Base-by-base conservation (phyloP, 2,329 filamentous ascomycete species). In the Trichoderma semiorbis region DNA sequence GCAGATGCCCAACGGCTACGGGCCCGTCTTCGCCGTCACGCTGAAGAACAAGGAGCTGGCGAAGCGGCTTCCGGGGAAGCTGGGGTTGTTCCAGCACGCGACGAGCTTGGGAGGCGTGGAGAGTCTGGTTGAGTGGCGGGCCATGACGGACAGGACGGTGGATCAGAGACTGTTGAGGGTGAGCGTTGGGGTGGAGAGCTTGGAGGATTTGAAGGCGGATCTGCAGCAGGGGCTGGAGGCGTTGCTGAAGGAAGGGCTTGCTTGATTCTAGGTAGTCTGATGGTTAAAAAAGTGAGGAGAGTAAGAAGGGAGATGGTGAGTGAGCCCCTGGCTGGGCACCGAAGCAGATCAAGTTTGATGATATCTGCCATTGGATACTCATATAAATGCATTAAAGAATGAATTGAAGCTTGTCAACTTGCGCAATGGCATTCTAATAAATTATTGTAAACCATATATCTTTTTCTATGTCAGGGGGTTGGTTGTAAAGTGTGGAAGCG, bases 91-190 rank as follows among this genome's bases (percentile, higher is more conserved):
- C 84, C 93, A 97, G 77, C 96, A 99, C 81, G 96, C 96, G 7
- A 99, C 96, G 3, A 97, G 93, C 80, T 82, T 98, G 32, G 96
- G 96, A 3, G 95, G 96, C 5, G 94, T 98, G 11, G 96, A 98
- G 87, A 96, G 93, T 78, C 82, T 98, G 84, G 95, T 99, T 76
- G 96, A 99, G 87, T 99, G 96, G 96, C 87, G 96, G 72, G 89
- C 92, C 62, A 96, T 99, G 93, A 91, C 90, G 72, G 96, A 99
- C 84, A 77, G 82, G 3, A 85, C 80, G 1, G 90, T 97, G 50
- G 93, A 97, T 78, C 88, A 85, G 78, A 85, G 88, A 72, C 80
- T 98, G 79, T 78, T 98, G 81, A 85, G 96, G 66, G 83, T 99
- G 34, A 98, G 95, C 80, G 83, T 98, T 39, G 96, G 96, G 0